These are phyloP conservation scores for Yarrowia alimentaria DNA, from an alignment of 805 yeast genomes.

Conservation along the genomic window DNA sequence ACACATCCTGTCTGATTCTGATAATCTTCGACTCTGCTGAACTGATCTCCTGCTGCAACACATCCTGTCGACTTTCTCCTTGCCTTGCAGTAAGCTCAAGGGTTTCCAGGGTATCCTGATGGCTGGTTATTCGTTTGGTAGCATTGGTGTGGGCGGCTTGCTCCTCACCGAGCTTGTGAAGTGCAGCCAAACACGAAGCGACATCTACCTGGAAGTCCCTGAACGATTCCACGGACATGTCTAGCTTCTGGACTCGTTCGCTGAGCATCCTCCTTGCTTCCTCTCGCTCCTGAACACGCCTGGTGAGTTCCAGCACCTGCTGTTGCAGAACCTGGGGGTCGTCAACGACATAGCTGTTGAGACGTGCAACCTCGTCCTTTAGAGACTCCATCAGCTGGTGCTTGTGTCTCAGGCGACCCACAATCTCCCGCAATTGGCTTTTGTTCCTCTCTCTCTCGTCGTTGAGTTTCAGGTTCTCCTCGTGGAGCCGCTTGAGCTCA, in stretches of 20 bases:
- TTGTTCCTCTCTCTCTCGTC: conserved; percentile 14
- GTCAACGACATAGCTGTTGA: conserved; percentile 9
- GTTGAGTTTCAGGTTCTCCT: conserved; percentile 4
- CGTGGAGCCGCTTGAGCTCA: conserved; percentile 13
- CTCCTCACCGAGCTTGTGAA: conserved; percentile 5
- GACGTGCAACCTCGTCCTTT: neutral
- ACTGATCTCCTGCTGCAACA: conserved; percentile 5
- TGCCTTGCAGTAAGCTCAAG: conserved; percentile 1
- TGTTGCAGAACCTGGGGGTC: conserved; percentile 9
- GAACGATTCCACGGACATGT: conserved; percentile 19
- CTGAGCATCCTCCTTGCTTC: conserved; percentile 1
- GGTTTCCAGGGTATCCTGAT: conserved; percentile 8
- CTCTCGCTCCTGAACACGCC: conserved; percentile 1
- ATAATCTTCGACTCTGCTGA: conserved; percentile 16
- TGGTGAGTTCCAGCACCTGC: conserved; percentile 3
- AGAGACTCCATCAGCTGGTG: conserved; percentile 24
- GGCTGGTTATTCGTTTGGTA: neutral
- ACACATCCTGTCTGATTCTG: conserved; percentile 16
- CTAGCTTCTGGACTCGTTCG: conserved; percentile 21
- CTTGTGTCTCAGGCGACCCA: conserved; percentile 2
- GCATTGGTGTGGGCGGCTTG: conserved; percentile 11
- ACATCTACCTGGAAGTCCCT: conserved; percentile 23
- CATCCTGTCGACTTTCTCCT: conserved; percentile 1
- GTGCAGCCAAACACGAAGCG: conserved; percentile 4
- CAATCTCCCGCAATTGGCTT: neutral